Base-by-base conservation (phyloP, 2,329 filamentous ascomycete species). In the Phaeosphaeriaceae sp. region DNA sequence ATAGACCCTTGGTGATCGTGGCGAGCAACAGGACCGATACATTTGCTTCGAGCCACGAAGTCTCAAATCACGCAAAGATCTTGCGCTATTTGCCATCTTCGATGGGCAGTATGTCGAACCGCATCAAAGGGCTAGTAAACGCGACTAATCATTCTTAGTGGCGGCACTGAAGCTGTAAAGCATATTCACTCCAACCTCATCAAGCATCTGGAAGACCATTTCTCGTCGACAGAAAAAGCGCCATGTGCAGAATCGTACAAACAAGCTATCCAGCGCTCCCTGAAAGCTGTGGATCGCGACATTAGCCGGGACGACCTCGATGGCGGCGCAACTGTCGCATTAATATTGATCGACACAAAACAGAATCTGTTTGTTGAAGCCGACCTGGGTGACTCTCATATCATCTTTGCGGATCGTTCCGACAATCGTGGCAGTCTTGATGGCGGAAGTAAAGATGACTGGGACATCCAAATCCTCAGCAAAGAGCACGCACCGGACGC, bases 11-110 rank as follows among this genome's bases (percentile, higher is more conserved):
- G 68, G 68, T 20, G 64, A 61, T 24, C 62, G 68, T 20, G 56
- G 59, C 36, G 56, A 67, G 31, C 68, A 71, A 33, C 67, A 71
- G 52, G 68, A 71, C 56, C 58, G 68, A 19, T 68, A 66, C 45
- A 62, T 65, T 9, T 56, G 56, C 5, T 51, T 69, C 24, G 44
- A 53, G 27, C 62, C 67, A 13, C 65, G 67, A 44, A 53, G 56
- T 5, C 24, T 71, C 2, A 66, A 62, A 19, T 65, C 68, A 11
- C 58, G 65, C n/a, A 68, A 69, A 46, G 57, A 69, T 11, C 54
- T 71, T 36, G 67, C 65, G 7, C 45, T 71, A 11, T 71, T 62
- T 36, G 68, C 62, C 13, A 66, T 71, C 1, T 67, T 66, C 40
- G 68, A 71, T 51, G 68, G 68, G 33, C 68, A 71, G 68, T 71